Conservation (phyloP, 257 asterid genomes). For the Knoxia roxburghii region DNA sequence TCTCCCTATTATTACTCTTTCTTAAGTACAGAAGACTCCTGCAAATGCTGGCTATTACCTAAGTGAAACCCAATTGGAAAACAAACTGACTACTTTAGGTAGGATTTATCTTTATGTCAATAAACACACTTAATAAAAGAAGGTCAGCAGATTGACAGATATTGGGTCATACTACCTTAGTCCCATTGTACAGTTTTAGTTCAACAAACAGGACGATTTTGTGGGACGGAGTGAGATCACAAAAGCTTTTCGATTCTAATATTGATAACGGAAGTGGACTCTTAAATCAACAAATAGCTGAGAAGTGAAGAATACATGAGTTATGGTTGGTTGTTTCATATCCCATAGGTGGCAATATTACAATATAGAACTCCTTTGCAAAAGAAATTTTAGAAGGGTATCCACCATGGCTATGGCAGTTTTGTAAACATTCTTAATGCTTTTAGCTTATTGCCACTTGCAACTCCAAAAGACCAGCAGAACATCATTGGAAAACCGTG, state of each 20-base stretch:
- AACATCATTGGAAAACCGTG: not conserved
- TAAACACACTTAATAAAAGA: not conserved
- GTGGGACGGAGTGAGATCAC: too few relatives aligned
- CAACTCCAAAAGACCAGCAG: not conserved
- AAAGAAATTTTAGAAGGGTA: not conserved
- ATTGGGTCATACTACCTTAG: not conserved
- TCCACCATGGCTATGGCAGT: not conserved
- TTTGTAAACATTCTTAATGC: not conserved
- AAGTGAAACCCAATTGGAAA: not conserved
- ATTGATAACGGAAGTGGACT: not conserved
- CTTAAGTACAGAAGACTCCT: not conserved
- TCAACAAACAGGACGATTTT: too few relatives aligned
- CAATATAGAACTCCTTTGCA: not conserved
- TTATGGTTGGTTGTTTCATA: not conserved
- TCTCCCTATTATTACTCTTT: too few relatives aligned
- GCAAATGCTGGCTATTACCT: not conserved
- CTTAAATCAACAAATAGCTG: not conserved
- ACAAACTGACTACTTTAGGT: not conserved
- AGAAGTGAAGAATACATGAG: not conserved
- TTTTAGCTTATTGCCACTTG: not conserved
- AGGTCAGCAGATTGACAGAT: not conserved
- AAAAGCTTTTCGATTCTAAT: not conserved
- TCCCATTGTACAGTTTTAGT: too few relatives aligned
- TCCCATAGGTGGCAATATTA: not conserved
- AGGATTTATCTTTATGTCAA: not conserved